Percentiles rank a stretch among this genome's conserved stretches.
Evolutionary conservation across 192 early-diverging fungal genomes (phyloP).

Genomic region (Coemansia reversa): DNA sequence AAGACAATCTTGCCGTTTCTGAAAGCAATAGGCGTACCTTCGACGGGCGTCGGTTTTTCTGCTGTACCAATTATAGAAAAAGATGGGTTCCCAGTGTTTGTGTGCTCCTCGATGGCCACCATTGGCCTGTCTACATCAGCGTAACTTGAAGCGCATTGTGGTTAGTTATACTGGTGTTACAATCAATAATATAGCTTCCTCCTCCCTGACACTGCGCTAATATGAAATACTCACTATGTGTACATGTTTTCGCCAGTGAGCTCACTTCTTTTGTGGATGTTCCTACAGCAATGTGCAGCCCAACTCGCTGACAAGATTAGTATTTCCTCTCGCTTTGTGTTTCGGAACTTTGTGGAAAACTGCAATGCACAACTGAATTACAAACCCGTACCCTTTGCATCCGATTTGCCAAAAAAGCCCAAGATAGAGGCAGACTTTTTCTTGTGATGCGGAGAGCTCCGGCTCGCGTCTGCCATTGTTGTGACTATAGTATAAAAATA

Average conservation of each 20-base stretch:
- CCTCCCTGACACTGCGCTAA: neutral
- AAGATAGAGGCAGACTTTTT: constrained; percentile 35
- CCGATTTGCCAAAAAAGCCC: constrained; percentile 28
- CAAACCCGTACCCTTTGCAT: constrained; percentile 4
- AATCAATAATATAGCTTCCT: neutral
- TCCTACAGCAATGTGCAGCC: neutral
- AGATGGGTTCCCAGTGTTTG: neutral
- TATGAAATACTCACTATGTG: constrained; percentile 6
- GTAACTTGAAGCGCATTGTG: neutral
- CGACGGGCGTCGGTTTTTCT: constrained; percentile 2
- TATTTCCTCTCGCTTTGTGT: neutral
- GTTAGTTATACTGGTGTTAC: neutral
- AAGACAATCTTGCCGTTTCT: constrained; percentile 39
- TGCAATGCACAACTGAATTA: neutral
- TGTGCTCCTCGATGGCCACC: neutral
- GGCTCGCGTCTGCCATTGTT: neutral
- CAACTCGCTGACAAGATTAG: neutral
- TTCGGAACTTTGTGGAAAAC: neutral
- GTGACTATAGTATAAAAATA: neutral
- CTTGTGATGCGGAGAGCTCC: constrained; percentile 3
- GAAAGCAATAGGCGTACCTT: constrained; percentile 15
- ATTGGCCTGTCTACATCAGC: neutral
- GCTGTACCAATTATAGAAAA: neutral
- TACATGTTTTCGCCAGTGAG: neutral
- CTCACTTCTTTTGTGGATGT: neutral